Base-by-base conservation (phyloP, 768 basidiomycete species). In the Rhodotorula kratochvilovae region DNA sequence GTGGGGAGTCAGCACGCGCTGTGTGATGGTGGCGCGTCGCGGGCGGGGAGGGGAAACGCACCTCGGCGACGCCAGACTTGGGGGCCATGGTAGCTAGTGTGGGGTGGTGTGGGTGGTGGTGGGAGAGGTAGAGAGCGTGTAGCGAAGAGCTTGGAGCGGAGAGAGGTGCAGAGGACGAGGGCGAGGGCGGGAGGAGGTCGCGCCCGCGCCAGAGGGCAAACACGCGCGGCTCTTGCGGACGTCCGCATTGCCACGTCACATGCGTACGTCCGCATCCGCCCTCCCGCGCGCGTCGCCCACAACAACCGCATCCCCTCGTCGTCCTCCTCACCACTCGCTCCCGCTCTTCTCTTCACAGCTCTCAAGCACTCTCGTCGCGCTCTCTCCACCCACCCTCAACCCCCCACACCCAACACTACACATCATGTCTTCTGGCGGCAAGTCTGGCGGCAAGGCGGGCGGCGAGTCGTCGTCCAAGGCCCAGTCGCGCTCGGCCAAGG, bases 361-460 rank as follows among this genome's bases (percentile, higher is more conserved):
- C 17, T n/a, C 4, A 31, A 43, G 31, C 43, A 29, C 43, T 8
- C 25, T 45, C n/a, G 27, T n/a, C 46, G 33, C 39, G 5, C 46
- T 42, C 48, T 45, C 36, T 36, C 43, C 42, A 61, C 64, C 35
- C 53, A 31, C 50, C 39, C n/a, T 39, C 43, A 42, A 58, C 43
- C 53, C 55, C n/a, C 25, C 53, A 35, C 43, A 35, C 43, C 19
- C 51, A 25, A 25, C 36, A n/a, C 42, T 23, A 50, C 62, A 17
- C 33, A 66, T 11, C 63, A 68, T 67, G 60, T 70, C 68, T 27
- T 71, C 69, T 36, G 89, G 70, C 58, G 74, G 74, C 56, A 75
- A 75, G 65, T 68, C 80, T 51, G 80, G 81, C 43, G 77, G 76
- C 66, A 79, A 79, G 68, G 80, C 80, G 51, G 81, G 81, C 56